Percentiles rank a stretch among this genome's conserved stretches.
Evolutionary conservation across 495 filamentous ascomycete species (phyloP).

Genomic region (Neurospora africana): DNA sequence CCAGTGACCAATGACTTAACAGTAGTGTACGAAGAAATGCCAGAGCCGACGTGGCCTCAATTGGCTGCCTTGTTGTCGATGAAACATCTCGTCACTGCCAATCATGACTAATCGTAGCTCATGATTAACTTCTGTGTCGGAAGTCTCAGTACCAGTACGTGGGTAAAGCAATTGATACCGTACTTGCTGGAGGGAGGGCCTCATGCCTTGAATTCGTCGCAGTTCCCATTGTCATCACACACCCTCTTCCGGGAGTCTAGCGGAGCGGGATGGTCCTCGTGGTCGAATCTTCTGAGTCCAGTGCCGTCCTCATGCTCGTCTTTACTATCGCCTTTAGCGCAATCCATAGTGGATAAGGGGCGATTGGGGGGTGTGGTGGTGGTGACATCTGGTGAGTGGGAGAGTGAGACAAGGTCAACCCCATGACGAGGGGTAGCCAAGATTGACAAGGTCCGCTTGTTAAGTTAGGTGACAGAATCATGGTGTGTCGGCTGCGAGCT

Average conservation of each 20-base stretch:
- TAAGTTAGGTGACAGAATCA: constrained; percentile 1
- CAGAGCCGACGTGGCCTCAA: neutral
- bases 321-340: neutral
- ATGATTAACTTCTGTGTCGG: neutral
- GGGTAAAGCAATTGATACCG: neutral
- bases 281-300: neutral
- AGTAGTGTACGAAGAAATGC: neutral
- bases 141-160: neutral
- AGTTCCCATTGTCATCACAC: neutral
- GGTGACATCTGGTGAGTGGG: neutral
- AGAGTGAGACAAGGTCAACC: constrained; percentile 4
- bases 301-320: neutral
- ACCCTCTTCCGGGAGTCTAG: neutral
- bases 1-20: neutral
- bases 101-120: neutral
- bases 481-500: neutral
- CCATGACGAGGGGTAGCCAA: constrained; percentile 2
- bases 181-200: neutral
- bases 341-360: neutral
- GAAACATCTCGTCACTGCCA: neutral
- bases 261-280: neutral
- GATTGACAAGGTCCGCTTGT: neutral
- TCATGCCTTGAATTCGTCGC: neutral
- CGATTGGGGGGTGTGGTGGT: neutral
- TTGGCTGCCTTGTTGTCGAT: neutral